Percentiles rank a stretch among this genome's conserved stretches.
Evolutionary conservation across 768 basidiomycete species (phyloP).

Genomic region (Tulasnella sp.): DNA sequence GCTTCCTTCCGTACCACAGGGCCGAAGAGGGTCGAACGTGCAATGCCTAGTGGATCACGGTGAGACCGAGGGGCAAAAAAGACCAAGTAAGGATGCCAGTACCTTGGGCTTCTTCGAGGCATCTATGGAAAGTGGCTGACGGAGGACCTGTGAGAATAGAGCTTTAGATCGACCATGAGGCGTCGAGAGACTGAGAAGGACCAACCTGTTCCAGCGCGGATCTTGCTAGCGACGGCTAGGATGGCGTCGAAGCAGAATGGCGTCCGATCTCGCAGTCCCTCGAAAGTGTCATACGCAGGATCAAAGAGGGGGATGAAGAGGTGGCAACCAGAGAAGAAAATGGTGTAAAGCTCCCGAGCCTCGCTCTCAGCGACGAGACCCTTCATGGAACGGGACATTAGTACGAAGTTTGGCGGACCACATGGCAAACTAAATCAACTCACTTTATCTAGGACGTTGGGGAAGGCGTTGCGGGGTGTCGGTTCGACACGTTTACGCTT

Average conservation of each 20-base stretch:
- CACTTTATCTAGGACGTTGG: constrained; percentile 83
- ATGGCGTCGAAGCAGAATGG: constrained; percentile 96
- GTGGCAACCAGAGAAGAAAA: constrained; percentile 96
- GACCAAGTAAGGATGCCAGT: not conserved
- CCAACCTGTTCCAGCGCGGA: constrained; percentile 74
- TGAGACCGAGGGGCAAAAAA: not conserved
- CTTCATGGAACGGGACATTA: constrained; percentile 33
- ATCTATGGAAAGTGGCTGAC: constrained; percentile 78
- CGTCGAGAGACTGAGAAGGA: not conserved
- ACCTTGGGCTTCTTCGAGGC: constrained; percentile 86
- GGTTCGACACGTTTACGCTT: constrained; percentile 81
- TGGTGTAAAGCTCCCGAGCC: constrained; percentile 85
- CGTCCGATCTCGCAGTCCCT: constrained; percentile 81
- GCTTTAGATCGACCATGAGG: not conserved
- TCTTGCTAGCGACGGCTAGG: constrained; percentile 85
- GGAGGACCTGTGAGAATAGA: constrained; percentile 39
- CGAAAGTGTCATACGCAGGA: constrained; percentile 86
- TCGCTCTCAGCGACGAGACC: constrained; percentile 79
- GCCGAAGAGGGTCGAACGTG: constrained; percentile 86
- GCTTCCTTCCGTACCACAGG: constrained; percentile 92
- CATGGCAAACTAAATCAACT: constrained; percentile 19
- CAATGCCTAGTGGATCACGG: constrained; percentile 46
- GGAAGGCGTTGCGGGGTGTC: constrained; percentile 76
- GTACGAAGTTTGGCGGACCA: not conserved
- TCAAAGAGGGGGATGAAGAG: constrained; percentile 95